Conservation (phyloP, 2,329 filamentous ascomycete genomes). For the Diaporthe australafricana region DNA sequence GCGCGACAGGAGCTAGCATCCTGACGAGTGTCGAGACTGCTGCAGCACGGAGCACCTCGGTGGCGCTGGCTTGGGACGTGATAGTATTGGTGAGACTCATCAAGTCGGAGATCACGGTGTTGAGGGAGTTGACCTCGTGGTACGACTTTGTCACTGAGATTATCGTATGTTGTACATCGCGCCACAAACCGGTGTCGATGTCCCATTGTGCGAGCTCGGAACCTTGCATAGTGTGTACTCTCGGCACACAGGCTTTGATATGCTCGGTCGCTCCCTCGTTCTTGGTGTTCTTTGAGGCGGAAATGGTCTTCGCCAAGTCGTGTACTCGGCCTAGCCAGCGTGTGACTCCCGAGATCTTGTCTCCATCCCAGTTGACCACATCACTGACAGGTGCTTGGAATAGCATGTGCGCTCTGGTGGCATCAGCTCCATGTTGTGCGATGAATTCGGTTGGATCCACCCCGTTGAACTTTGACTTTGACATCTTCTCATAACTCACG, state of each 20-base stretch:
- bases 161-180: slow-evolving; percentile 76
- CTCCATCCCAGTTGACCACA: slow-evolving; percentile 88
- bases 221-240: slow-evolving; percentile 46
- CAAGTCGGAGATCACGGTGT: slow-evolving; percentile 85
- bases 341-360: slow-evolving; percentile 83
- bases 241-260: slow-evolving; percentile 38
- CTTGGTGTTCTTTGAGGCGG: slow-evolving; percentile 24
- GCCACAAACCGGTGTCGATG: slow-evolving; percentile 67
- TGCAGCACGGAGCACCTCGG: slow-evolving; percentile 57
- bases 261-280: background rate
- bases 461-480: slow-evolving; percentile 93
- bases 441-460: slow-evolving; percentile 84
- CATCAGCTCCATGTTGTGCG: slow-evolving; percentile 81
- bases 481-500: slow-evolving; percentile 90
- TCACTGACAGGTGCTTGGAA: slow-evolving; percentile 90
- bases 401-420: slow-evolving; percentile 86
- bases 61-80: slow-evolving; percentile 56
- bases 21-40: slow-evolving; percentile 70
- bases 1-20: slow-evolving; percentile 83
- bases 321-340: slow-evolving; percentile 81
- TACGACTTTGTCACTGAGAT: slow-evolving; percentile 75
- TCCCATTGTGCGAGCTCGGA: slow-evolving; percentile 55
- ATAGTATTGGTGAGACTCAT: slow-evolving; percentile 83
- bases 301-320: slow-evolving; percentile 59
- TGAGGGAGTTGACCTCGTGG: slow-evolving; percentile 79